Evolutionary conservation across 208 protist genomes (phyloP).

Genomic region (Trypanosomatidae sp.): DNA sequence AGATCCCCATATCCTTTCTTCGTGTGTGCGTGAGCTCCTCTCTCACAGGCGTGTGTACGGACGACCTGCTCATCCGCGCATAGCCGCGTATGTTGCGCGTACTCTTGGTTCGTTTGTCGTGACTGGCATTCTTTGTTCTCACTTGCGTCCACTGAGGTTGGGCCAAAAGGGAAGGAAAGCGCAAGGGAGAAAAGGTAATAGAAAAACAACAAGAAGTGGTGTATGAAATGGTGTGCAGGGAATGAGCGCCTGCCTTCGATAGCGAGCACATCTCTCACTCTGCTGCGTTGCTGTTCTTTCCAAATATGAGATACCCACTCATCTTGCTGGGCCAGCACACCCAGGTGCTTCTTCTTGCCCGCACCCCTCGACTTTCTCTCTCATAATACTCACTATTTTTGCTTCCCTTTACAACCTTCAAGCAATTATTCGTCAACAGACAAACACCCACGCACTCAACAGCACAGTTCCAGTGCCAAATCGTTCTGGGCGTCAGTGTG

Average conservation of each 20-base stretch:
- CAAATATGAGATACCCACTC: not conserved
- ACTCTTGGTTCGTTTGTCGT: not conserved
- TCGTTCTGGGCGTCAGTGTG: not conserved
- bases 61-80: not conserved
- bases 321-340: not conserved
- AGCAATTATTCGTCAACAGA: not conserved
- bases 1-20: not conserved
- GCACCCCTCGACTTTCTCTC: not conserved
- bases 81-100: not conserved
- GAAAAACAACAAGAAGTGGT: not conserved
- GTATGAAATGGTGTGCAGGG: not conserved
- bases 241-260: not conserved
- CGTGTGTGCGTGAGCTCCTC: slow-evolving; percentile 5
- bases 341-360: not conserved
- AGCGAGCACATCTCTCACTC: not conserved
- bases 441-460: not conserved
- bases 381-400: not conserved
- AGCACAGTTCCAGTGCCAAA: not conserved
- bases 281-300: slow-evolving; percentile 3
- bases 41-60: not conserved
- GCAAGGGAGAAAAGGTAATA: not conserved
- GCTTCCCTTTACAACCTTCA: not conserved
- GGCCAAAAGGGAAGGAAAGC: not conserved
- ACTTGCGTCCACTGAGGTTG: not conserved
- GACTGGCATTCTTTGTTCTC: not conserved